Percentiles rank a stretch among this genome's conserved stretches.
Conservation (phyloP, 2,329 filamentous ascomycete species). For the Hypoxylon sp. region DNA sequence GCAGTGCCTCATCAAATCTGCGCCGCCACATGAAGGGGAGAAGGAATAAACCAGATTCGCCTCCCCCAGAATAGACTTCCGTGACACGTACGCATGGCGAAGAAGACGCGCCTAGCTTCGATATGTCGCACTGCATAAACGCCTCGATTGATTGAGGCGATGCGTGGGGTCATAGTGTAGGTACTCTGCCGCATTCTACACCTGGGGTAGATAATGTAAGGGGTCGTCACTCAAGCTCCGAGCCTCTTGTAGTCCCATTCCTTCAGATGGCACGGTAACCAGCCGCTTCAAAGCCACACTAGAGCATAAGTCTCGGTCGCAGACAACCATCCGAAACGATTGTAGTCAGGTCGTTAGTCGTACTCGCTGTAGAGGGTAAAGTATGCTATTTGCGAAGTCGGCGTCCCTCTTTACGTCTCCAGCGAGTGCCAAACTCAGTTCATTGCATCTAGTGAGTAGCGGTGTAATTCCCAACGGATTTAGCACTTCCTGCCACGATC, state of each 20-base stretch:
- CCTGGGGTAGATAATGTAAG: background rate
- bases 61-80: background rate
- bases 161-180: background rate
- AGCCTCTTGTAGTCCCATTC: slow-evolving; percentile 18
- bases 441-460: background rate
- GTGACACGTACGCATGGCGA: background rate
- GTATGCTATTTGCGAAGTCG: background rate
- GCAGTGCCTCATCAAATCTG: background rate
- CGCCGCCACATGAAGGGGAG: background rate
- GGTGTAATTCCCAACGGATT: slow-evolving; percentile 7
- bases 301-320: background rate
- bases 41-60: background rate
- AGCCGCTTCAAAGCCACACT: background rate
- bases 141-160: background rate
- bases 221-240: slow-evolving; percentile 4
- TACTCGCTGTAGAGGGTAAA: background rate
- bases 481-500: background rate
- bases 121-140: background rate
- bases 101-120: background rate
- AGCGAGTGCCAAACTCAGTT: background rate
- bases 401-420: background rate
- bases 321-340: background rate
- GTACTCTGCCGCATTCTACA: background rate
- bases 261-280: background rate
- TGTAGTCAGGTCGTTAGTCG: background rate